These are phyloP conservation scores for Amniculicola lignicola DNA, from an alignment of 495 filamentous ascomycete genomes.

Conservation along the genomic window DNA sequence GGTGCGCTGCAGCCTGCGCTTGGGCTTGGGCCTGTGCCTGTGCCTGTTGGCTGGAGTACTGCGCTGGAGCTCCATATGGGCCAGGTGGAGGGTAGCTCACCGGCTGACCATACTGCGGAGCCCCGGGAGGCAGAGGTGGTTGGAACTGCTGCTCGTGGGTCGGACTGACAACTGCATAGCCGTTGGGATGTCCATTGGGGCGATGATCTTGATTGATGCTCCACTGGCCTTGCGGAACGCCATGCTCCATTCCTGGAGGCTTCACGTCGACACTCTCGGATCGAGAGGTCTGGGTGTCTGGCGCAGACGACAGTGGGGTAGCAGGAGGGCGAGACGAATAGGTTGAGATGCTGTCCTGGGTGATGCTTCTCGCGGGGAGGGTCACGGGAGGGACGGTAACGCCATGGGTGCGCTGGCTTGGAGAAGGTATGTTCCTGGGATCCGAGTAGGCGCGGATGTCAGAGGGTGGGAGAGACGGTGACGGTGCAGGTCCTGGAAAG, in stretches of 20 bases:
- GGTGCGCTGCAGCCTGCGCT: constrained; percentile 1
- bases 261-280: constrained; percentile 25
- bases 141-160: constrained; percentile 22
- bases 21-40: not conserved
- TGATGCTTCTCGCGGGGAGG: constrained; percentile 23
- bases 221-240: constrained; percentile 17
- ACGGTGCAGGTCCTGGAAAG: constrained; percentile 7
- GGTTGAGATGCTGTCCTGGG: constrained; percentile 24
- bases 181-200: constrained; percentile 28
- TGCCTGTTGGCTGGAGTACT: not conserved
- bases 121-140: not conserved
- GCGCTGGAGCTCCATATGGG: constrained; percentile 8
- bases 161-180: constrained; percentile 9
- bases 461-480: constrained; percentile 21
- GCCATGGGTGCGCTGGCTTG: constrained; percentile 26
- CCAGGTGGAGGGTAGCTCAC: not conserved
- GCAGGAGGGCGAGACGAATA: constrained; percentile 14
- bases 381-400: constrained; percentile 21
- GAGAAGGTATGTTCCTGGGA: constrained; percentile 26
- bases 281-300: constrained; percentile 17
- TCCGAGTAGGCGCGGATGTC: constrained; percentile 23
- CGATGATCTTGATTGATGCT: constrained; percentile 17
- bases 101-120: constrained; percentile 14
- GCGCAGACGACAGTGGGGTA: constrained; percentile 15
- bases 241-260: constrained; percentile 25